phyloP scores from a whole-genome alignment of 1,284 basidiomycete genomes.

The Afroboletus lepidellus region DNA sequence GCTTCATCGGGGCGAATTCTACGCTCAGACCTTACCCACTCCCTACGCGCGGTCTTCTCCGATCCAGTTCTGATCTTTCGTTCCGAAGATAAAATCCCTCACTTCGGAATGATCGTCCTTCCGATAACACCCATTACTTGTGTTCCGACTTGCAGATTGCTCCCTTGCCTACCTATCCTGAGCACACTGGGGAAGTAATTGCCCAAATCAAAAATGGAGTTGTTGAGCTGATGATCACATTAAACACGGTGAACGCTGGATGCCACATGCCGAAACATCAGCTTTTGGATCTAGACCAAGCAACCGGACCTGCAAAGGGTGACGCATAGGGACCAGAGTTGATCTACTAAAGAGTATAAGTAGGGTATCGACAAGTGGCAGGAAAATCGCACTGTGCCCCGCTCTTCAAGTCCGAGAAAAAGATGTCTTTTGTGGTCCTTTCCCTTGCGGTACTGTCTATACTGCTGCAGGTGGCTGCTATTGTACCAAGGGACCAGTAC shows the following conservation, averaged over 20 bases:
- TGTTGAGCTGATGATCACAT: neutral
- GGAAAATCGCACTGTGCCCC: neutral
- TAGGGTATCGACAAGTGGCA: neutral
- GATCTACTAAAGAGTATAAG: too few species aligned
- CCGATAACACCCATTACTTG: neutral
- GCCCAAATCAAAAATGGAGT: too few species aligned
- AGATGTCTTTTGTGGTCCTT: conserved; percentile 11
- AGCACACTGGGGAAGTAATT: neutral
- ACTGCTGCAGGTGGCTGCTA: conserved; percentile 5
- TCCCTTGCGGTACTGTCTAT: conserved; percentile 10
- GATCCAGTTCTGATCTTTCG: neutral
- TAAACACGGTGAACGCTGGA: neutral
- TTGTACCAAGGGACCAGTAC: neutral
- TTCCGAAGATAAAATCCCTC: neutral
- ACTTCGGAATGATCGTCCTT: neutral
- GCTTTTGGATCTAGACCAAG: neutral
- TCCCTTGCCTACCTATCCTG: neutral
- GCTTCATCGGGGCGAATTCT: too few species aligned
- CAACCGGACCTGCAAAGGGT: neutral
- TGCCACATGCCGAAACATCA: neutral
- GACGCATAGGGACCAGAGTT: too few species aligned
- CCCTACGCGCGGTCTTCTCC: too few species aligned
- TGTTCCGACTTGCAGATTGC: neutral
- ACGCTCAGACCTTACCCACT: too few species aligned
- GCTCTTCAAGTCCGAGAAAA: neutral